Conservation (phyloP, 768 basidiomycete genomes). For the Phaffia australis region DNA sequence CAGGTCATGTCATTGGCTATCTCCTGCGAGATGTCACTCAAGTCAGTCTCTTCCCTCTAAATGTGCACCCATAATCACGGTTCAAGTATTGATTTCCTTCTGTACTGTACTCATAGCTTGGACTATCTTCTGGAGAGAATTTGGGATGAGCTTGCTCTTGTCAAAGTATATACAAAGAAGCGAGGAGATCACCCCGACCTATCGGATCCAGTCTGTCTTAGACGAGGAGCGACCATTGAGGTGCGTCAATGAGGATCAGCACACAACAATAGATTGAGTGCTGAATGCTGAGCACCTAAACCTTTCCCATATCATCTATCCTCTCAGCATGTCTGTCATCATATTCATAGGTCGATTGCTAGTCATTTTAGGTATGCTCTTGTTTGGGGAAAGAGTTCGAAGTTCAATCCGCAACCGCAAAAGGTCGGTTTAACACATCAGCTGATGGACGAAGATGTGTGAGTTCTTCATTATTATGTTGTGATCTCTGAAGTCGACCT, state of each 20-base stretch:
- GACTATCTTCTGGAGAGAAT: slow-evolving; percentile 43
- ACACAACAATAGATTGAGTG: background rate
- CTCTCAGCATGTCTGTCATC: slow-evolving; percentile 66
- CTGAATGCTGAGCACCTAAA: background rate
- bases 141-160: slow-evolving; percentile 45
- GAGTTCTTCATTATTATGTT: slow-evolving; percentile 23
- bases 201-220: slow-evolving; percentile 67
- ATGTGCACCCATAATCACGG: background rate
- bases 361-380: slow-evolving; percentile 80
- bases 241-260: slow-evolving; percentile 38
- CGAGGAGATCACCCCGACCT: slow-evolving; percentile 89
- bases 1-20: slow-evolving; percentile 83
- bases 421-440: slow-evolving; percentile 66
- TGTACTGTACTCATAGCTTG: slow-evolving; percentile 25
- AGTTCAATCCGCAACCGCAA: slow-evolving; percentile 33
- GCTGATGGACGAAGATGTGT: slow-evolving; percentile 54
- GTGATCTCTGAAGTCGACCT: background rate
- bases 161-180: slow-evolving; percentile 95
- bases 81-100: background rate
- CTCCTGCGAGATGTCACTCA: slow-evolving; percentile 87
- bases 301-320: background rate
- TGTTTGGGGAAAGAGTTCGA: slow-evolving; percentile 52
- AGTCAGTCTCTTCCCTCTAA: slow-evolving; percentile 44
- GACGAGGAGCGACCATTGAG: slow-evolving; percentile 88
- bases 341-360: slow-evolving; percentile 79